Base-by-base conservation (phyloP, 306 rosid species). In the Casuarina equisetifolia region DNA sequence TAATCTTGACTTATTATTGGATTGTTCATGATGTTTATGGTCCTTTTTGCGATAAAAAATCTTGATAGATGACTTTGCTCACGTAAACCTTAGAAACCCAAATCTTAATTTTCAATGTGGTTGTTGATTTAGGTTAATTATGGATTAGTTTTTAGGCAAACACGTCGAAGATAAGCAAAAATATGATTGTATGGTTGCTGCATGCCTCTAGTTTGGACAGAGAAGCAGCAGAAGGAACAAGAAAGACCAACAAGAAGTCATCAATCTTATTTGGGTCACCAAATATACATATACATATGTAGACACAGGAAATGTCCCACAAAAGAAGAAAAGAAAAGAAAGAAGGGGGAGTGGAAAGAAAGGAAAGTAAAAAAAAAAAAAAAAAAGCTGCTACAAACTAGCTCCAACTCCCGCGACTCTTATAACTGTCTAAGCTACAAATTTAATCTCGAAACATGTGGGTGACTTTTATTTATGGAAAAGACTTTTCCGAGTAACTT, bases 341-440 rank as follows among this genome's bases (percentile, higher is more conserved):
- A 40, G 43, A 58, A 11, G 55, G 13, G 44, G 20, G 20, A 20
- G 5, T 13, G 19, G n/a, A 58, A 1, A 48, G 50, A 3, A 40
- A 79, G 6, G 64, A 73, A 75, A 42, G 11, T 71, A 76, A 52
- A 57, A 19, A 79, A 68, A 75, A 50, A 35, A 83, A 9, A 25
- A 25, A 25, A 25, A 25, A 25, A 25, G 32, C 52, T 70, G 81
- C 49, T 13, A 70, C 73, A n/a, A 66, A 53, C 79, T 73, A 9
- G 76, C 51, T 48, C 32, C 32, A 48, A 57, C 62, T 38, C 67
- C 58, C 74, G 77, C 51, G 63, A 72, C 78, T 69, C 79, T 73
- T 25, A 72, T 54, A 82, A 79, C 85, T 20, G 80, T 87, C 83
- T 76, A 74, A 72, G 67, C 25, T 71, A 66, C 72, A 77, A 70